Conservation (phyloP, 1,284 basidiomycete genomes). For the Leccinum huronense region DNA sequence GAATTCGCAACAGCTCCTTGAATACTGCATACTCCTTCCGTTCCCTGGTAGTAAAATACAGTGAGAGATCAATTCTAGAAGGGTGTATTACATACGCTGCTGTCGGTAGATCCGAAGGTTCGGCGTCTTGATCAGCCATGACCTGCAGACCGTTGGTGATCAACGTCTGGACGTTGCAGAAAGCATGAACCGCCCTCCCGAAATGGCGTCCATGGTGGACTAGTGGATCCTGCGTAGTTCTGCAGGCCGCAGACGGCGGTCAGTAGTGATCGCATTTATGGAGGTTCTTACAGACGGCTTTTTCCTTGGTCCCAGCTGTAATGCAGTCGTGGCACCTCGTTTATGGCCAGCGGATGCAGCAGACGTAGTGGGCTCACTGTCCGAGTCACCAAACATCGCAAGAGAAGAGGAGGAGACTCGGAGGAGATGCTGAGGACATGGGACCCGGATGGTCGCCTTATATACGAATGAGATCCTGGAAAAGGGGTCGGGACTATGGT, state of each 20-base stretch:
- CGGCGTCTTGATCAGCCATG: neutral
- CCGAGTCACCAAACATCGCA: neutral
- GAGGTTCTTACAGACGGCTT: neutral
- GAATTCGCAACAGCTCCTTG: neutral
- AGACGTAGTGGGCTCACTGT: neutral
- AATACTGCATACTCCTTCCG: neutral
- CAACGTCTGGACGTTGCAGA: neutral
- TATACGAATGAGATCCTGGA: neutral
- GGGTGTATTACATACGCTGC: neutral
- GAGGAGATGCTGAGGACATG: neutral
- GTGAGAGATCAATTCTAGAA: neutral
- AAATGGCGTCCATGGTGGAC: neutral
- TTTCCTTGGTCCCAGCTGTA: neutral
- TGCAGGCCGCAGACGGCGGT: neutral
- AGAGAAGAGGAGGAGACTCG: neutral
- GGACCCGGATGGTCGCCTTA: neutral
- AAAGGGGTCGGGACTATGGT: neutral
- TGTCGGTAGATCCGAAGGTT: neutral
- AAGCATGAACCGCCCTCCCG: neutral
- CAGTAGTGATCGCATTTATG: neutral
- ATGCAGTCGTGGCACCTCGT: neutral
- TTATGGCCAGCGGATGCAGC: neutral
- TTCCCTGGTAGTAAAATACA: neutral
- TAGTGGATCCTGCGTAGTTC: neutral
- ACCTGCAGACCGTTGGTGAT: neutral